Evolutionary conservation across 2,329 filamentous ascomycete species (phyloP).

Genomic region (Colletotrichum somersetense): DNA sequence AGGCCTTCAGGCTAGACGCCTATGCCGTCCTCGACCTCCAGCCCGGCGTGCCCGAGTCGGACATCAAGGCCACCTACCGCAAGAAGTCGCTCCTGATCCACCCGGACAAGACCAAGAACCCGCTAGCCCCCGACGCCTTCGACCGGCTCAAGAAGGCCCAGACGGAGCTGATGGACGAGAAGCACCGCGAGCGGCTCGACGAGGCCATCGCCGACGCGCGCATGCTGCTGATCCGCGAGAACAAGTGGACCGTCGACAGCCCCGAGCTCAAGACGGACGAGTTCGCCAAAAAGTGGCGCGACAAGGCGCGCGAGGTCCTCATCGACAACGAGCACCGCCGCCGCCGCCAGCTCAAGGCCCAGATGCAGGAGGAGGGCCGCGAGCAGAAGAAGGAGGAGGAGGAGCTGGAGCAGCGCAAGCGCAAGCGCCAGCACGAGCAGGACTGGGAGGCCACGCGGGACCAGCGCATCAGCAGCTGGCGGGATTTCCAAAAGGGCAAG

Average conservation of each 20-base stretch:
- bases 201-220: conserved; percentile 96
- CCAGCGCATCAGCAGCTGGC: conserved; percentile 92
- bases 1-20: conserved; percentile 82
- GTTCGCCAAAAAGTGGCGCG: conserved; percentile 87
- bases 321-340: conserved; percentile 92
- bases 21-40: conserved; percentile 97
- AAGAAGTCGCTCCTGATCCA: conserved; percentile 99
- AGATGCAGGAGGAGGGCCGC: conserved; percentile 96
- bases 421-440: conserved; percentile 91
- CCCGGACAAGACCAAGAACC: conserved; percentile 96
- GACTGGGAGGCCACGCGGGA: conserved; percentile 96
- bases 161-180: conserved; percentile 91
- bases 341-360: conserved; percentile 87
- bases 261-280: conserved; percentile 86
- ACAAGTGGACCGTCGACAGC: conserved; percentile 91
- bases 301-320: conserved; percentile 90
- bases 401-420: conserved; percentile 83
- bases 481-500: conserved; percentile 86
- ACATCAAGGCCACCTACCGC: conserved; percentile 95
- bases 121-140: conserved; percentile 92
- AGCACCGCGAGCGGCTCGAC: conserved; percentile 86
- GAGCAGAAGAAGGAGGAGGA: conserved; percentile 89
- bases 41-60: conserved; percentile 92
- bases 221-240: conserved; percentile 92
- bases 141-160: conserved; percentile 97